Conservation (phyloP, 2,329 filamentous ascomycete genomes). For the Boeremia lycopersici region DNA sequence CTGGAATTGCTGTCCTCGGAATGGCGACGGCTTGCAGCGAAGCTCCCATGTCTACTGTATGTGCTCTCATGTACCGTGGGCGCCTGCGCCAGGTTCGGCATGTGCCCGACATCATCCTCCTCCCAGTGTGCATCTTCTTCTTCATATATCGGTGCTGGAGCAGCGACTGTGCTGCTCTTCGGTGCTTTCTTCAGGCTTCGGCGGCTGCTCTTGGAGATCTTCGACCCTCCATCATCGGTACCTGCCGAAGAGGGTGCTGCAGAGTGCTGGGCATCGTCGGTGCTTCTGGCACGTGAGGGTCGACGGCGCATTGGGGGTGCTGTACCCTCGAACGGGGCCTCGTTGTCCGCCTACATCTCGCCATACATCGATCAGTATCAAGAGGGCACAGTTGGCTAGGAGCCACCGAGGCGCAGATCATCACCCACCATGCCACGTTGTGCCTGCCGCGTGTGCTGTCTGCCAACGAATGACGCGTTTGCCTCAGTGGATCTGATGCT, state of each 20-base stretch:
- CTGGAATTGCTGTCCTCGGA: slow-evolving; percentile 30
- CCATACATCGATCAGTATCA: slow-evolving; percentile 28
- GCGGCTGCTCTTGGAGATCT: slow-evolving; percentile 27
- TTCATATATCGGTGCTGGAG: slow-evolving; percentile 16
- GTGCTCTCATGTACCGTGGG: slow-evolving; percentile 45
- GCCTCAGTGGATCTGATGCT: slow-evolving; percentile 45
- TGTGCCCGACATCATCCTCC: slow-evolving; percentile 37
- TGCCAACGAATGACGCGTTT: slow-evolving; percentile 33
- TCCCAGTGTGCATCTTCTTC: slow-evolving; percentile 25
- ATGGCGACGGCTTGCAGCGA: slow-evolving; percentile 28
- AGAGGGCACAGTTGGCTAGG: slow-evolving; percentile 9
- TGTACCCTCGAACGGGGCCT: slow-evolving; percentile 30
- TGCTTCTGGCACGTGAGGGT: slow-evolving; percentile 28
- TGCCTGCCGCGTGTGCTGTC: slow-evolving; percentile 27
- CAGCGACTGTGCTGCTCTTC: slow-evolving; percentile 25
- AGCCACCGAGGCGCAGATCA: slow-evolving; percentile 27
- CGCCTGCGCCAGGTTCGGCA: slow-evolving; percentile 51
- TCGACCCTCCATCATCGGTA: slow-evolving; percentile 29
- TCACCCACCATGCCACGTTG: slow-evolving; percentile 48
- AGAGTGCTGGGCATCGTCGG: slow-evolving; percentile 27
- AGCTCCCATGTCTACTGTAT: slow-evolving; percentile 27
- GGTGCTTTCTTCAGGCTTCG: slow-evolving; percentile 29
- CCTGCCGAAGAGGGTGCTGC: slow-evolving; percentile 29
- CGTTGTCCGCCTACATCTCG: slow-evolving; percentile 37
- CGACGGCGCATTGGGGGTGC: slow-evolving; percentile 32